phyloP scores from a whole-genome alignment of 1,284 basidiomycete genomes.

The Farysia itapuensis region DNA sequence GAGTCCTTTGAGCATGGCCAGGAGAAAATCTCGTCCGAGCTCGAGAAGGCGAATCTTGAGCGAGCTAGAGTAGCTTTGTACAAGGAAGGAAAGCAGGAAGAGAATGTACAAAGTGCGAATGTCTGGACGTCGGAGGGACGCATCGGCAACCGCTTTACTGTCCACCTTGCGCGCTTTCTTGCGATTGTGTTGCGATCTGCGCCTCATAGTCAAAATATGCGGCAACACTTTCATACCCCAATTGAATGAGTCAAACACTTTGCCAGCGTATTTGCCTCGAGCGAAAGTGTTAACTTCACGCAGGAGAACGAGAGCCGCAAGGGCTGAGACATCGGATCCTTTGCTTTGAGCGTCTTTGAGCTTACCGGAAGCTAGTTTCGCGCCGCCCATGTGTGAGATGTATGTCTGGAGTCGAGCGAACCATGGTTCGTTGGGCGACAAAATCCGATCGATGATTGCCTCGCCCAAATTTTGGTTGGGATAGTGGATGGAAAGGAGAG shows the following conservation, averaged over 20 bases:
- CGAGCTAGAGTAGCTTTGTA: slow-evolving; percentile 32
- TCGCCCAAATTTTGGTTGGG: slow-evolving; percentile 48
- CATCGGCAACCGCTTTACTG: slow-evolving; percentile 4
- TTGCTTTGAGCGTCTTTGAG: slow-evolving; percentile 15
- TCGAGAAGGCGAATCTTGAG: slow-evolving; percentile 36
- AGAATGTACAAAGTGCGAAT: slow-evolving; percentile 53
- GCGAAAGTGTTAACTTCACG: slow-evolving; percentile 42
- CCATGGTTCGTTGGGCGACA: slow-evolving; percentile 38
- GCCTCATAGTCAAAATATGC: slow-evolving; percentile 43
- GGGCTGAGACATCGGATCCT: slow-evolving; percentile 25
- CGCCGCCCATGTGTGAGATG: slow-evolving; percentile 24
- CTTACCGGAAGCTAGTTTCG: slow-evolving; percentile 14
- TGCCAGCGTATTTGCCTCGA: slow-evolving; percentile 34
- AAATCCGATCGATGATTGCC: slow-evolving; percentile 35
- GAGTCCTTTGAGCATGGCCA: slow-evolving; percentile 40
- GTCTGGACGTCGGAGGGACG: slow-evolving; percentile 44
- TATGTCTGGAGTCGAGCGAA: slow-evolving; percentile 37
- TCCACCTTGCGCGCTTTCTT: slow-evolving; percentile 12
- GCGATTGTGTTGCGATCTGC: slow-evolving; percentile 16
- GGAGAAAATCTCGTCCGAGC: slow-evolving; percentile 39
- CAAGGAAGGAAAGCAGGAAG: slow-evolving; percentile 48
- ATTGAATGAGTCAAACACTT: slow-evolving; percentile 49
- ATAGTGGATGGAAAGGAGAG: slow-evolving; percentile 47
- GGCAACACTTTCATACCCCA: slow-evolving; percentile 45
- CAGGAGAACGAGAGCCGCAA: slow-evolving; percentile 40